Base-by-base conservation (phyloP, 2,329 filamentous ascomycete species). In the Fusarium cyanostomum region DNA sequence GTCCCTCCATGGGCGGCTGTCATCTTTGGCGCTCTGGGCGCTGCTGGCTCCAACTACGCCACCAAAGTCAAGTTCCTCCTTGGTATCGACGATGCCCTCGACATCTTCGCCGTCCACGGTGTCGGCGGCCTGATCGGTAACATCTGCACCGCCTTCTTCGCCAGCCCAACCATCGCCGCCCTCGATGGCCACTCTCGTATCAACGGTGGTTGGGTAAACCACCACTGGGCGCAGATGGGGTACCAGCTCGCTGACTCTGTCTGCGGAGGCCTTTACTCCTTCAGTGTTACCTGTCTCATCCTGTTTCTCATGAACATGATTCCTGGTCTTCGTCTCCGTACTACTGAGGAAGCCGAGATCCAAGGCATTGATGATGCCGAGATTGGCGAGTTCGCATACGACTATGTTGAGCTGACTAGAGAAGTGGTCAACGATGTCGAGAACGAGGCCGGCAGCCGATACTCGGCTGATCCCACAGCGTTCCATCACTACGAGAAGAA, bases 311-410 rank as follows among this genome's bases (percentile, higher is more conserved):
- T 94, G 79, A 93, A 93, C 75, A 82, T 92, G 65, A 83, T 95
- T 24, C 91, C 92, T 0, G 89, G 89, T 11, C 81, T 96, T 34
- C 86, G 86, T 55, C 86, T 96, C 39, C 90, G 92, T 45, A 89
- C 88, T 0, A 83, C 80, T 12, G 89, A 92, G 68, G 90, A 95
- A 63, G 90, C 92, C 33, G 92, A 96, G 77, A 88, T 93, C 48
- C 81, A 92, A 37, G 92, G 92, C 66, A 93, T 96, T 59, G 92
- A 96, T 71, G 93, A 96, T 71, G 89, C 91, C 21, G 92, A 97
- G 78, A 92, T 96, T 72, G 93, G 93, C 74, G 93, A 96, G 80
- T 96, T 95, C 74, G 93, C 92, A n/a, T 96, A 96, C 75, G 93
- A 96, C 77, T 96, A 96, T 70, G 92, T 96, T 66, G 92, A 96